Base-by-base conservation (phyloP, 1,284 basidiomycete genomes). In the Golubevia sp. region DNA sequence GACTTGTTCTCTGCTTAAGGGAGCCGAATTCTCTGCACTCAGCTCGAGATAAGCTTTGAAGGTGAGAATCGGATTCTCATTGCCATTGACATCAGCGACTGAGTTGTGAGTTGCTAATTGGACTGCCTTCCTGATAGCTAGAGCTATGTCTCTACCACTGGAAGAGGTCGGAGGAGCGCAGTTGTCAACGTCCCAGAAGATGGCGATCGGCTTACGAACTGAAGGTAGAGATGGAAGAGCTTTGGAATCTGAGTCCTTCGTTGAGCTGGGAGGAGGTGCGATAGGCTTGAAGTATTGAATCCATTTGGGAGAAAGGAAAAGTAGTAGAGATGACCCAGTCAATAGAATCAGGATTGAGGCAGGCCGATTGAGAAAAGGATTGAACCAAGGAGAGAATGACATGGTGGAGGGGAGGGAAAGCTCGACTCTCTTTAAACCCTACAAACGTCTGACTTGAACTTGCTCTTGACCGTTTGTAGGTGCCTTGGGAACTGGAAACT, bases 21-120 rank as follows among this genome's bases (percentile, higher is more conserved):
- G 66, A 2, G 62, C 64, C n/a, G 62, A 61, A 1, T 63, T 66
- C 51, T 73, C 76, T 23, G 66, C 65, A 24, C 67, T 67, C 4
- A 78, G 62, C 57, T 78, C 76, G 7, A 78, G 67, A 50, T 78
- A 78, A 15, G 76, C 76, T 58, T 78, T 78, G 73, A 78, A 76
- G 61, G 65, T 71, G 58, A 73, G 64, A 58, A 78, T 75, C 24
- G 74, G 68, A 2, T 69, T 70, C 2, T 58, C 30, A 34, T 38
- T 23, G 30, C 21, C 25, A 27, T 11, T 34, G 4, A 3, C 30
- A 34, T 34, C 30, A 5, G 5, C 30, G 2, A 25, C 59, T 8
- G 52, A 20, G 23, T 13, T 34, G 8, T 49, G 26, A 1, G 63
- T 62, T 23, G 74, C 59, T 38, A 63, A 67, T 53, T 77, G 71